Evolutionary conservation across 805 yeast genomes (phyloP).

Genomic region (Kodamaea lidongshanica): DNA sequence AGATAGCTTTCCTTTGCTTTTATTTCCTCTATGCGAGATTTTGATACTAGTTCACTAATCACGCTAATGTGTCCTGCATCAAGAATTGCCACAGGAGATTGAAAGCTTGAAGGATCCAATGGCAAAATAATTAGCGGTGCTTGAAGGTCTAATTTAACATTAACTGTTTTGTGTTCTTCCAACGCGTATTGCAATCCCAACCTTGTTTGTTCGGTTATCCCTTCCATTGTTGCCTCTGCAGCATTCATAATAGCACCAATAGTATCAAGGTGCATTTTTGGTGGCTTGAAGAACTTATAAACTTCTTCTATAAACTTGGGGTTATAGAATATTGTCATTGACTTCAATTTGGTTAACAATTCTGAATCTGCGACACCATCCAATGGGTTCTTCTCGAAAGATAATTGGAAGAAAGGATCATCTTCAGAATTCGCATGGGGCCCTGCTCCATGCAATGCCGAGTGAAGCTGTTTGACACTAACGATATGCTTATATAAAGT

Average conservation of each 20-base stretch:
- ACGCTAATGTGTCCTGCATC: slow-evolving; percentile 96
- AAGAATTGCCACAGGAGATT: slow-evolving; percentile 82
- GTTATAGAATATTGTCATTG: slow-evolving; percentile 88
- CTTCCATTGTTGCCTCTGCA: slow-evolving; percentile 92
- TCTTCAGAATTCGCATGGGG: slow-evolving; percentile 4
- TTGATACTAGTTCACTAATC: slow-evolving; percentile 71
- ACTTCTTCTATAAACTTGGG: slow-evolving; percentile 76
- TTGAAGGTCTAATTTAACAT: slow-evolving; percentile 80
- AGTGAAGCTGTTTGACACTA: slow-evolving; percentile 62
- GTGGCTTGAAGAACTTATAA: slow-evolving; percentile 75
- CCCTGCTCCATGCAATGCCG: slow-evolving; percentile 28
- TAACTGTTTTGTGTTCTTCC: slow-evolving; percentile 88
- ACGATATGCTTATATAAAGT: slow-evolving; percentile 84
- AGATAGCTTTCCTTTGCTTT: slow-evolving; percentile 55
- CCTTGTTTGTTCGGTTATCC: slow-evolving; percentile 81
- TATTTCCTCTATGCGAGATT: slow-evolving; percentile 59
- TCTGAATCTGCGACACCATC: slow-evolving; percentile 80
- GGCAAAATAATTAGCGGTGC: slow-evolving; percentile 91
- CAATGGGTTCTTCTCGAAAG: slow-evolving; percentile 81
- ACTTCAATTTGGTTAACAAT: slow-evolving; percentile 64
- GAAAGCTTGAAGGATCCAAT: slow-evolving; percentile 67
- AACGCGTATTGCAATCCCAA: slow-evolving; percentile 89
- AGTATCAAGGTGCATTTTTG: slow-evolving; percentile 78
- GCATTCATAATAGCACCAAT: slow-evolving; percentile 87
- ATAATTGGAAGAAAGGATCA: slow-evolving; percentile 69